Evolutionary conservation across 1,284 basidiomycete species (phyloP), one percentile per base, ranked within the genome.

Genomic region (Lentinula novae-zelandiae): DNA sequence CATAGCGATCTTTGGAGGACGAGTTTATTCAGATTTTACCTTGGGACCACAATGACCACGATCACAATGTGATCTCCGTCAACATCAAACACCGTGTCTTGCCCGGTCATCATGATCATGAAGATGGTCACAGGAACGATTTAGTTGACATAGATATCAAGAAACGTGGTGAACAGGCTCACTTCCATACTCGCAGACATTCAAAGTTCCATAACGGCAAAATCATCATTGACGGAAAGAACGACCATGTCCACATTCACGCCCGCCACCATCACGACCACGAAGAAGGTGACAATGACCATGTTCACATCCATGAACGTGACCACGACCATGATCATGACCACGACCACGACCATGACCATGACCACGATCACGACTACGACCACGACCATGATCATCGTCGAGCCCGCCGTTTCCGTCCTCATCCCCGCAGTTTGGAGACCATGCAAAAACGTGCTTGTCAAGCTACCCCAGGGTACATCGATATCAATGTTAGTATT

Each of bases 191-290:
- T 62, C 61, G 44, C n/a, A 49, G 44, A 39, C 44, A 12, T 8
- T 17, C 7, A 15, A 7, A 46, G 3, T 12, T 7, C 6, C 7
- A 46, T 9, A 0, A 20, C 44, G 17, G 5, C 9, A n/a, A 46
- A 20, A 0, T 46, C 20, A 12, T 46, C 15, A 2, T 46, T 4
- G 44, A 5, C 8, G 44, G 5, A 9, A 20, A 20, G 7, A 20
- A 46, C 53, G 46, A 68, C 51, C 62, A 62, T 46, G 61, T 68
- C 42, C 64, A 65, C 49, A 59, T 63, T 34, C 64, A 62, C 48
- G 56, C 65, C 42, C 62, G 69, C 42, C 62, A 69, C 34, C 63
- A 68, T 55, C 63, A 66, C 54, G 62, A 68, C 44, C 58, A 63
- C 54, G 61, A 8, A 8, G 27, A 20, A 44, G 17, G 17, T 9